Conservation (phyloP, 257 asterid genomes). For the Petunia axillaris region DNA sequence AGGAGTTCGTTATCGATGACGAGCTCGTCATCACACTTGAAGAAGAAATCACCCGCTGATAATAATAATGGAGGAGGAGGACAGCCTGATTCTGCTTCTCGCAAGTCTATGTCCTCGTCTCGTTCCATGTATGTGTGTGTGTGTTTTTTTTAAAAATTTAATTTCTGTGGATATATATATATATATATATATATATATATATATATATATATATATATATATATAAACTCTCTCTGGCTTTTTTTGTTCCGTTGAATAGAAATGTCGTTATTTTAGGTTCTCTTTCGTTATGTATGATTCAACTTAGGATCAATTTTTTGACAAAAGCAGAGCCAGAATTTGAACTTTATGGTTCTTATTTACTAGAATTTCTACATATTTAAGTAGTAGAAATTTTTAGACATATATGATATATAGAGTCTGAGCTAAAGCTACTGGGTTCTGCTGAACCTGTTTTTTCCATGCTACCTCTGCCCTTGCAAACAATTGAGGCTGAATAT, state of each 20-base stretch:
- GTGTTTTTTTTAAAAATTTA: background rate
- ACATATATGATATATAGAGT: too few species aligned
- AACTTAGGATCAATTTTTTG: background rate
- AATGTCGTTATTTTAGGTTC: background rate
- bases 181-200: background rate
- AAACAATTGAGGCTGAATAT: background rate
- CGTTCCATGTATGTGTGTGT: conserved; percentile 33
- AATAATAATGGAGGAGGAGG: conserved; percentile 18
- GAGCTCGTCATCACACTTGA: conserved; percentile 22
- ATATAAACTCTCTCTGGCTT: background rate
- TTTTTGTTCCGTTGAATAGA: background rate
- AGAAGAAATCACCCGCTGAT: conserved; percentile 17
- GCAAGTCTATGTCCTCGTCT: conserved; percentile 26
- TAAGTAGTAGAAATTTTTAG: too few species aligned
- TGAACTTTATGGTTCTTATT: too few species aligned
- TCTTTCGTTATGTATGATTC: background rate
- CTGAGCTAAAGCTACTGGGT: too few species aligned
- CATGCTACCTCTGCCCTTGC: too few species aligned
- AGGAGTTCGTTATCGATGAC: conserved; percentile 29
- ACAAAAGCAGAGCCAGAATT: background rate
- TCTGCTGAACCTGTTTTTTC: too few species aligned
- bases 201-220: background rate
- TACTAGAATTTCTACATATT: too few species aligned
- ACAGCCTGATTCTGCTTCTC: conserved; percentile 16
- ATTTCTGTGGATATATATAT: background rate